Evolutionary conservation across 345 rosid species (phyloP).

Genomic region (Lenwebbia sp.): DNA sequence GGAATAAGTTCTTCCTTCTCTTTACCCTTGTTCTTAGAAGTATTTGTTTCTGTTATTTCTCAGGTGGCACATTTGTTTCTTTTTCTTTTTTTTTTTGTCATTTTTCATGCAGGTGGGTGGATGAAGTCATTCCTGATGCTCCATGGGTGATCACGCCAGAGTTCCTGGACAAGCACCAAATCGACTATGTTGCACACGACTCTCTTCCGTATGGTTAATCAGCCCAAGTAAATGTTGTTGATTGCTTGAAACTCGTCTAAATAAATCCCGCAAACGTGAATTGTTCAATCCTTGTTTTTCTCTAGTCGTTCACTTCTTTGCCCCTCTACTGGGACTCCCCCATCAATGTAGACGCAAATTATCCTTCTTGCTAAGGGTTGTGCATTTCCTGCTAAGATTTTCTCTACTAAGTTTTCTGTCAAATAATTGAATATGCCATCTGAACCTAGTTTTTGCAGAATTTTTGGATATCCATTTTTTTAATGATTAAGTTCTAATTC

Average conservation of each 20-base stretch:
- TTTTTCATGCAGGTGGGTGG: conserved; percentile 68
- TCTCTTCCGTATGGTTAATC: conserved; percentile 63
- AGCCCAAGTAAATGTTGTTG: not conserved
- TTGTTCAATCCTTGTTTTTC: not conserved
- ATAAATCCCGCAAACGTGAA: not conserved
- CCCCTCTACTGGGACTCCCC: not conserved
- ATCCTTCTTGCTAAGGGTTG: not conserved
- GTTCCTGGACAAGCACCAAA: conserved; percentile 67
- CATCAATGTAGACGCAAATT: not conserved
- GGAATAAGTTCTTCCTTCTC: not conserved
- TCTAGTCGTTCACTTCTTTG: not conserved
- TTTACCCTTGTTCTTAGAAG: not conserved
- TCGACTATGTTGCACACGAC: conserved; percentile 83
- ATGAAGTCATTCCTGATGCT: conserved; percentile 85
- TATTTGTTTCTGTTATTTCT: not conserved
- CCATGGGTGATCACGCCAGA: conserved; percentile 89
- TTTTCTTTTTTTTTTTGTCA: not conserved
- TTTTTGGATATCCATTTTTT: not conserved
- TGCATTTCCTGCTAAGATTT: not conserved
- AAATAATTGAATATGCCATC: not conserved
- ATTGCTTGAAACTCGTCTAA: not conserved
- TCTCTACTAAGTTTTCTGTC: not conserved
- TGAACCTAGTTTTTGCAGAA: not conserved
- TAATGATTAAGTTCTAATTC: not conserved
- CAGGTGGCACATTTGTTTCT: not conserved